Conservation (phyloP, 2,329 filamentous ascomycete species). For the Fusarium oxysporum region DNA sequence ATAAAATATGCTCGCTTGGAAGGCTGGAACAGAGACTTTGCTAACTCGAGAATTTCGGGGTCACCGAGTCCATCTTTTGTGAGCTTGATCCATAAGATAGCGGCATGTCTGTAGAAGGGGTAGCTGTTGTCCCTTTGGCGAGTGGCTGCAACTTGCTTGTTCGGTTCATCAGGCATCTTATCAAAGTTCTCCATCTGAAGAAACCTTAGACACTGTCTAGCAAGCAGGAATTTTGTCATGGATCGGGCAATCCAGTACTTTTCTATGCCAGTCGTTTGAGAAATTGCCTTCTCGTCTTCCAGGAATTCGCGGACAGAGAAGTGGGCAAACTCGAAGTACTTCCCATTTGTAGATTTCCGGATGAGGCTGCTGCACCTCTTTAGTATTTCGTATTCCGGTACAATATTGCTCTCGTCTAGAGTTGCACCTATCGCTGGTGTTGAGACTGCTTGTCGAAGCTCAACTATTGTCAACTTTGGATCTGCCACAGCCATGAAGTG, state of each 20-base stretch:
- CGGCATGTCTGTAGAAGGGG: slow-evolving; percentile 16
- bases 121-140: accelerated
- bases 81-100: neutral
- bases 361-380: slow-evolving; percentile 26
- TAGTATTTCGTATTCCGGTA: slow-evolving; percentile 8
- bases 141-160: neutral
- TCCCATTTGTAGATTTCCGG: neutral
- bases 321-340: slow-evolving; percentile 20
- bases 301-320: slow-evolving; percentile 35
- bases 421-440: accelerated
- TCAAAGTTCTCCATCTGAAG: slow-evolving; percentile 19
- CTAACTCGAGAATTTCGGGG: accelerated
- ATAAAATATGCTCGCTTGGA: neutral
- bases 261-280: neutral
- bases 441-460: slow-evolving; percentile 22
- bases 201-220: slow-evolving; percentile 11
- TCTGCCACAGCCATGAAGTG: neutral
- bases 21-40: neutral
- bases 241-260: neutral
- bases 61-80: neutral
- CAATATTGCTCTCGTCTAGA: neutral
- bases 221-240: accelerated
- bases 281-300: neutral
- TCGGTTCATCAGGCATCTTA: accelerated
- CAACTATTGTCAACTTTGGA: accelerated